These are phyloP conservation scores for Colletotrichum melonis DNA, from an alignment of 2,329 filamentous ascomycete genomes.

Conservation along the genomic window DNA sequence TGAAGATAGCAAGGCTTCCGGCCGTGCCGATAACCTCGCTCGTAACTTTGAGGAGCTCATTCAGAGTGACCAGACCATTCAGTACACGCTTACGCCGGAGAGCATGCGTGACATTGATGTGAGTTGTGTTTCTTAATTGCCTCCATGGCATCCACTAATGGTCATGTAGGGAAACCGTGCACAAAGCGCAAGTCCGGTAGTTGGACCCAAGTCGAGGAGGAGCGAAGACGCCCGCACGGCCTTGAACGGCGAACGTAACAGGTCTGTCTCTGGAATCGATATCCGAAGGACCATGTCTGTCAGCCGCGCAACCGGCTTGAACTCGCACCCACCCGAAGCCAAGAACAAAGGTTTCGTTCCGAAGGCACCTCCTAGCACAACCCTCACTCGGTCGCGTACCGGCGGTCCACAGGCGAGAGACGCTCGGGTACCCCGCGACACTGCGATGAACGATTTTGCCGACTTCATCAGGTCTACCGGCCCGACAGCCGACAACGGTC, in stretches of 20 bases:
- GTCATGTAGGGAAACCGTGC: slow-evolving; percentile 52
- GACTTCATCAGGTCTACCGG: slow-evolving; percentile 91
- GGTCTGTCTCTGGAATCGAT: slow-evolving; percentile 53
- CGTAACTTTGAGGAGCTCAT: slow-evolving; percentile 84
- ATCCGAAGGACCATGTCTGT: slow-evolving; percentile 48
- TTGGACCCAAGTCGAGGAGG: slow-evolving; percentile 54
- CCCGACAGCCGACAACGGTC: slow-evolving; percentile 63
- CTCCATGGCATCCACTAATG: slow-evolving; percentile 32
- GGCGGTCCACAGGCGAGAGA: slow-evolving; percentile 70
- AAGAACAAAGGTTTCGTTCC: slow-evolving; percentile 41
- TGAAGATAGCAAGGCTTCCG: slow-evolving; percentile 63
- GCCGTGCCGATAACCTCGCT: slow-evolving; percentile 67
- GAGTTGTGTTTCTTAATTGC: background rate
- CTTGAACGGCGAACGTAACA: slow-evolving; percentile 47
- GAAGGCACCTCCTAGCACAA: slow-evolving; percentile 45
- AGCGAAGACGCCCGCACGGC: slow-evolving; percentile 58
- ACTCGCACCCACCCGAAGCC: slow-evolving; percentile 47
- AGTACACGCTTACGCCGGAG: slow-evolving; percentile 84
- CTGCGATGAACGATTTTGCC: slow-evolving; percentile 80
- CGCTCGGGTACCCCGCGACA: slow-evolving; percentile 76
- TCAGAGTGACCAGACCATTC: slow-evolving; percentile 83
- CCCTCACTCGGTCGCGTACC: slow-evolving; percentile 46
- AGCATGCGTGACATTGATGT: slow-evolving; percentile 75
- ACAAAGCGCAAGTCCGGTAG: slow-evolving; percentile 51
- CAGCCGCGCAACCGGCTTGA: slow-evolving; percentile 49